Conservation (phyloP, 192 early-diverging fungal genomes). For the Umbelopsis vinacea region DNA sequence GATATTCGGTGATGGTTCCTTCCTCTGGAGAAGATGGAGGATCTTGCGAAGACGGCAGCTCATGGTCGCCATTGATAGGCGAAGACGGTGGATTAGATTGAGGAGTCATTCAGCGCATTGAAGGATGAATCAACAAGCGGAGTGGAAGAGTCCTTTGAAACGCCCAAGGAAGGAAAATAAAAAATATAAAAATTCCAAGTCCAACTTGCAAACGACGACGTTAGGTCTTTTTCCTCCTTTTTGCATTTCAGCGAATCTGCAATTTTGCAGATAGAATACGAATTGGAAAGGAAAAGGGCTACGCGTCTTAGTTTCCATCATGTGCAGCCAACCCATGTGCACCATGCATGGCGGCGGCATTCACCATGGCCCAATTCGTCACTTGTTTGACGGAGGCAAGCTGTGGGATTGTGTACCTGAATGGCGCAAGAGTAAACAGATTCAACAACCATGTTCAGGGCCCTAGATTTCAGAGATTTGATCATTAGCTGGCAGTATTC, state of each 20-base stretch:
- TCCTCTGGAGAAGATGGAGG: not conserved
- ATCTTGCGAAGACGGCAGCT: not conserved
- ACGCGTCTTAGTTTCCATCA: no score
- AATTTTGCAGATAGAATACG: no score
- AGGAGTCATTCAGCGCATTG: slow-evolving; percentile 3
- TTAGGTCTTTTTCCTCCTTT: no score
- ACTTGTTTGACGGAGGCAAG: not conserved
- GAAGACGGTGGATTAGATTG: not conserved
- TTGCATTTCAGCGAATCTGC: no score
- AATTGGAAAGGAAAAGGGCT: no score
- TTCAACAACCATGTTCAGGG: slow-evolving; percentile 23
- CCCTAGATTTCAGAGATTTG: slow-evolving; percentile 16
- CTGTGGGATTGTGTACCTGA: not conserved
- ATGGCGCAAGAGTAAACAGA: not conserved
- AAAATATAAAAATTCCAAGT: no score
- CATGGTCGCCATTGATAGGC: not conserved
- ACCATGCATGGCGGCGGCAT: no score
- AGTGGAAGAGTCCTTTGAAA: not conserved
- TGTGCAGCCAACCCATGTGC: no score
- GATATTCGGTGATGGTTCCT: not conserved
- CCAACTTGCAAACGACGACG: no score
- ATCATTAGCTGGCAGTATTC: slow-evolving; percentile 22
- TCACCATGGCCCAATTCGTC: no score
- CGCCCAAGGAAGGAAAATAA: not conserved
- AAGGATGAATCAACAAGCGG: not conserved